Conservation (phyloP, 1,284 basidiomycete species). For the Porodaedalea pini region DNA sequence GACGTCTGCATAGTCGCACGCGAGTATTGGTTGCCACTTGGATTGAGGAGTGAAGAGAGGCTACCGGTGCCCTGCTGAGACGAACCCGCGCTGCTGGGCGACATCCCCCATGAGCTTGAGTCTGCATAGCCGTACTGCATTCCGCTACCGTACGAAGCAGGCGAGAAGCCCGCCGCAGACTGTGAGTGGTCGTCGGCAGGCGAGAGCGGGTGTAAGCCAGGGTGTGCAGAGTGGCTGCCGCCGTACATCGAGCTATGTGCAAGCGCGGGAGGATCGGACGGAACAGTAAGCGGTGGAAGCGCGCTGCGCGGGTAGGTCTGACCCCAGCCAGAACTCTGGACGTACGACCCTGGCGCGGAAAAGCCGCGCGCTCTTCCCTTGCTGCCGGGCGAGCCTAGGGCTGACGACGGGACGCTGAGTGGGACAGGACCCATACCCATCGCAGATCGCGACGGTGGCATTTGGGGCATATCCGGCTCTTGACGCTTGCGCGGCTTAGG, state of each 20-base stretch:
- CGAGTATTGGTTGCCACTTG: slow-evolving; percentile 55
- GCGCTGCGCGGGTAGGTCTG: slow-evolving; percentile 59
- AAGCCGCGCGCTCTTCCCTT: slow-evolving; percentile 68
- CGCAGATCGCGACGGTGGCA: slow-evolving; percentile 70
- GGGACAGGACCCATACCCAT: slow-evolving; percentile 61
- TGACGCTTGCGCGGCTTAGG: slow-evolving; percentile 80
- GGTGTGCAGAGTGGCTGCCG: slow-evolving; percentile 42
- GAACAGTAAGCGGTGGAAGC: slow-evolving; percentile 77
- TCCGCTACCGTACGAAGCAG: slow-evolving; percentile 45
- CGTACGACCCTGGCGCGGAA: slow-evolving; percentile 74
- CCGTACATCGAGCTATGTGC: slow-evolving; percentile 51
- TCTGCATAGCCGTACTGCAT: slow-evolving; percentile 56
- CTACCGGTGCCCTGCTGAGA: slow-evolving; percentile 54
- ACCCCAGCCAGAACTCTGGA: slow-evolving; percentile 57
- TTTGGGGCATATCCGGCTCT: slow-evolving; percentile 52
- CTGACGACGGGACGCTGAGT: slow-evolving; percentile 49
- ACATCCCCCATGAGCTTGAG: slow-evolving; percentile 56
- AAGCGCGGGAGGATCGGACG: slow-evolving; percentile 60
- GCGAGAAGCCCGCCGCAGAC: slow-evolving; percentile 50
- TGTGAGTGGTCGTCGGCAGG: slow-evolving; percentile 60
- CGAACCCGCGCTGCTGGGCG: slow-evolving; percentile 44
- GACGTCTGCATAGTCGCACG: slow-evolving; percentile 67
- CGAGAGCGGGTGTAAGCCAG: slow-evolving; percentile 53
- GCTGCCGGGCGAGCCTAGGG: slow-evolving; percentile 39
- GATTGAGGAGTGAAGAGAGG: slow-evolving; percentile 76